Evolutionary conservation across 202 grass and related monocot species (phyloP).

Genomic region (Alloteropsis angusta): DNA sequence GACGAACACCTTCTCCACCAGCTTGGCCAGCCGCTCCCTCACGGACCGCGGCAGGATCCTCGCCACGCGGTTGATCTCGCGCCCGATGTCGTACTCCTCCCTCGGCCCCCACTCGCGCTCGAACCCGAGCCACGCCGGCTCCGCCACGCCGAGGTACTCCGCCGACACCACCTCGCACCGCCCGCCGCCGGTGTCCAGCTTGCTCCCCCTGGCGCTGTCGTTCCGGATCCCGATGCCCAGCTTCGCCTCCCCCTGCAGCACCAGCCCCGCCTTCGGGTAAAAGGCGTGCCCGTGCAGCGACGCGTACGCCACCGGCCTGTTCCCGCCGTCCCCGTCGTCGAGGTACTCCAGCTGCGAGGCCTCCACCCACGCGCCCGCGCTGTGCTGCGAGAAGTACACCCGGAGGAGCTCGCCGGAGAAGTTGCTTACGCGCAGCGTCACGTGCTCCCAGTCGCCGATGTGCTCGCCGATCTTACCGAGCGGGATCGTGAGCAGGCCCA

Average conservation of each 20-base stretch:
- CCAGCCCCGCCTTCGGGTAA: constrained; percentile 46
- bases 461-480: constrained; percentile 72
- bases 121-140: constrained; percentile 68
- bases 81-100: constrained; percentile 56
- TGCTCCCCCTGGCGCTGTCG: constrained; percentile 52
- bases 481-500: constrained; percentile 31
- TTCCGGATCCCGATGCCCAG: constrained; percentile 77
- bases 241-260: constrained; percentile 54
- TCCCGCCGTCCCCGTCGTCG: constrained; percentile 12
- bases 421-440: constrained; percentile 80
- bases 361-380: constrained; percentile 51
- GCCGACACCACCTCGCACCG: constrained; percentile 54
- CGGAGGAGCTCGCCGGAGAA: constrained; percentile 53
- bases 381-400: constrained; percentile 68
- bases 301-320: constrained; percentile 46
- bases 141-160: constrained; percentile 37
- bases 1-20: constrained; percentile 45
- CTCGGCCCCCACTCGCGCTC: constrained; percentile 70
- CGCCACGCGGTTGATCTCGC: constrained; percentile 51
- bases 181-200: constrained; percentile 35
- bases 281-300: constrained; percentile 68
- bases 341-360: constrained; percentile 60
- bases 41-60: constrained; percentile 39
- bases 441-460: constrained; percentile 92
- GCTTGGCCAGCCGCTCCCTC: constrained; percentile 31